These are phyloP conservation scores for Hebeloma cylindrosporum DNA, from an alignment of 768 basidiomycete genomes.

Conservation along the genomic window DNA sequence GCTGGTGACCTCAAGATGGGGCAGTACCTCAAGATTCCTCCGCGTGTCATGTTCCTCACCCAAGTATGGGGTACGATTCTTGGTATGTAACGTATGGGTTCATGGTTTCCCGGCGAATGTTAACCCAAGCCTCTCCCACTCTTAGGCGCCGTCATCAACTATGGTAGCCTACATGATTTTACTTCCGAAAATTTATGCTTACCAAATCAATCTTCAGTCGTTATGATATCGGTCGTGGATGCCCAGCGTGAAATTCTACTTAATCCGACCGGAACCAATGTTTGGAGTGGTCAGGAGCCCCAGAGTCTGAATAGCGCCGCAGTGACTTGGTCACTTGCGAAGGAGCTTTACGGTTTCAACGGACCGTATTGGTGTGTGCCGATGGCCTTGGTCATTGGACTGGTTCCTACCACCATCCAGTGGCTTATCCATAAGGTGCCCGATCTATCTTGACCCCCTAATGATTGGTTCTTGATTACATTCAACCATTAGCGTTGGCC, in stretches of 20 bases:
- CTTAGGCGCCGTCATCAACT: constrained; percentile 37
- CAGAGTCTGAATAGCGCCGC: constrained; percentile 58
- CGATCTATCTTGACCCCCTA: too few species aligned
- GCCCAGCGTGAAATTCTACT: constrained; percentile 55
- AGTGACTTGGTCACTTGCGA: constrained; percentile 65
- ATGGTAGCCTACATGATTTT: constrained; percentile 26
- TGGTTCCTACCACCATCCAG: constrained; percentile 50
- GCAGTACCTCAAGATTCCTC: constrained; percentile 68
- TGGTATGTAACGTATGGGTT: constrained; percentile 27
- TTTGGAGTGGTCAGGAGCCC: constrained; percentile 57
- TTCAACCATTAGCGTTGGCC: constrained; percentile 61
- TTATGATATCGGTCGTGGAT: constrained; percentile 57
- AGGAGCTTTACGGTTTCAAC: constrained; percentile 51
- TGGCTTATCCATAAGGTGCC: constrained; percentile 57
- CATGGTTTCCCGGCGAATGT: neutral
- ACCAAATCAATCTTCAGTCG: constrained; percentile 34
- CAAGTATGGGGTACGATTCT: constrained; percentile 68
- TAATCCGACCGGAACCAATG: constrained; percentile 53
- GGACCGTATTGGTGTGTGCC: constrained; percentile 61
- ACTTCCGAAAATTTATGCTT: neutral
- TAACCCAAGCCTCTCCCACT: neutral
- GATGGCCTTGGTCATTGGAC: constrained; percentile 52
- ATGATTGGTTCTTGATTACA: too few species aligned
- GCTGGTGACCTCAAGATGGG: constrained; percentile 71
- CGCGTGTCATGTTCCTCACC: constrained; percentile 62